Evolutionary conservation across 2,329 filamentous ascomycete genomes (phyloP).

Genomic region (Colletotrichum siamense): DNA sequence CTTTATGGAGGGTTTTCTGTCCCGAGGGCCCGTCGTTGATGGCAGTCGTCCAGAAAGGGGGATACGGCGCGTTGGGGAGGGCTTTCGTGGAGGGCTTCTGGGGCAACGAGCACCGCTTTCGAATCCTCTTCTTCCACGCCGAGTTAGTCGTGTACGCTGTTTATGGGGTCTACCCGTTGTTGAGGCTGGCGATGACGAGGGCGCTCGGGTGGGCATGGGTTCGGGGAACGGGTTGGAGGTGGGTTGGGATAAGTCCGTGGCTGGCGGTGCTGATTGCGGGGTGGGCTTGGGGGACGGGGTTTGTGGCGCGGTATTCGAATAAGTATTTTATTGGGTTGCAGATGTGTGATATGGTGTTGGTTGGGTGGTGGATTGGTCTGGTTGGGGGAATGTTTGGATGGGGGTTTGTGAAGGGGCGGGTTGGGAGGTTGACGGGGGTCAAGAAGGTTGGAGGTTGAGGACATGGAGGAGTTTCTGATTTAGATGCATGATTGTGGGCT

Average conservation of each 20-base stretch:
- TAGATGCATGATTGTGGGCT: too few species aligned
- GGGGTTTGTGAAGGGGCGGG: not conserved
- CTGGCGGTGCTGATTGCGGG: constrained; percentile 8
- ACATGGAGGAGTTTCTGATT: too few species aligned
- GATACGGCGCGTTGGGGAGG: fast-evolving
- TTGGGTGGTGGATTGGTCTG: constrained; percentile 22
- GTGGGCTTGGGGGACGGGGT: constrained; percentile 23
- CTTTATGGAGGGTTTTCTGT: not conserved
- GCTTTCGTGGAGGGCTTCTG: not conserved
- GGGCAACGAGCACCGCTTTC: fast-evolving
- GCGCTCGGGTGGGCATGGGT: not conserved
- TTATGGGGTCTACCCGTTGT: not conserved
- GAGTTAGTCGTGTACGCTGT: too few species aligned
- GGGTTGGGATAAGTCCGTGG: not conserved
- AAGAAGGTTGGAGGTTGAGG: too few species aligned
- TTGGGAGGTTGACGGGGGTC: not conserved
- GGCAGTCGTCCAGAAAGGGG: fast-evolving
- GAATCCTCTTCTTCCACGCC: not conserved
- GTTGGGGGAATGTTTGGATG: constrained; percentile 1
- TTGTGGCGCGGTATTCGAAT: constrained; percentile 38
- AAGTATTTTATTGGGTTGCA: constrained; percentile 43
- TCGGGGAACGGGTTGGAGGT: not conserved
- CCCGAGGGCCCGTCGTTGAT: not conserved
- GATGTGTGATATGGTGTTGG: constrained; percentile 39
- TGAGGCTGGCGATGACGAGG: not conserved